These are phyloP conservation scores for Celoporthe dispersa DNA, from an alignment of 2,329 filamentous ascomycete genomes.

Conservation along the genomic window DNA sequence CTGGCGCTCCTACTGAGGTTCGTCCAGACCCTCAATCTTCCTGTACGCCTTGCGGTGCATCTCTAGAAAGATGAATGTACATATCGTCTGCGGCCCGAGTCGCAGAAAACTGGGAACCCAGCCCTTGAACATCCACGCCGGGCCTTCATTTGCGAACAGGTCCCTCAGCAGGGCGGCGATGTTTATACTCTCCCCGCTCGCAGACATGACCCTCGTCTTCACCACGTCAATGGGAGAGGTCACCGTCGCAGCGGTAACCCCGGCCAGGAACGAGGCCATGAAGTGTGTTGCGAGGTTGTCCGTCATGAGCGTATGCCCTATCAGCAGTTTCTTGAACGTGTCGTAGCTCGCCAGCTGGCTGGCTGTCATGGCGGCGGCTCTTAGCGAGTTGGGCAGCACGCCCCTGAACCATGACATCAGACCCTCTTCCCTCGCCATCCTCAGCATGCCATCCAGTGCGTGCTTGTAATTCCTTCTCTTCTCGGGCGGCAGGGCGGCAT, in stretches of 20 bases:
- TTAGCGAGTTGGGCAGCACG: slow-evolving; percentile 79
- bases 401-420: slow-evolving; percentile 77
- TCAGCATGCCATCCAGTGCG: slow-evolving; percentile 81
- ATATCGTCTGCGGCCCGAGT: slow-evolving; percentile 78
- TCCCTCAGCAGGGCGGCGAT: slow-evolving; percentile 66
- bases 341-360: slow-evolving; percentile 86
- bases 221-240: slow-evolving; percentile 87
- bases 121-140: slow-evolving; percentile 85
- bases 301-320: slow-evolving; percentile 67
- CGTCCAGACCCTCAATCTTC: slow-evolving; percentile 51
- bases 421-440: slow-evolving; percentile 89
- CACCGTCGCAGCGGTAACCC: slow-evolving; percentile 82
- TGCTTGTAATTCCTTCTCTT: slow-evolving; percentile 87
- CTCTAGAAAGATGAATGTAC: slow-evolving; percentile 85
- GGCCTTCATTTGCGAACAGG: slow-evolving; percentile 72
- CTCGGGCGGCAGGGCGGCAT: slow-evolving; percentile 71
- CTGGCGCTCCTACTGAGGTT: slow-evolving; percentile 36
- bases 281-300: slow-evolving; percentile 81
- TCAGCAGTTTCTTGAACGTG: slow-evolving; percentile 73
- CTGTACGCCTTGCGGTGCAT: slow-evolving; percentile 81
- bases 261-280: slow-evolving; percentile 75
- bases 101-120: slow-evolving; percentile 80
- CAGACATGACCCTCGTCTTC: slow-evolving; percentile 86
- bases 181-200: slow-evolving; percentile 51
- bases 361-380: slow-evolving; percentile 87